A percentile compares a stretch with the other conserved stretches of the same genome.
phyloP scores from a whole-genome alignment of 495 filamentous ascomycete species.

The Aspergillus homomorphus region DNA sequence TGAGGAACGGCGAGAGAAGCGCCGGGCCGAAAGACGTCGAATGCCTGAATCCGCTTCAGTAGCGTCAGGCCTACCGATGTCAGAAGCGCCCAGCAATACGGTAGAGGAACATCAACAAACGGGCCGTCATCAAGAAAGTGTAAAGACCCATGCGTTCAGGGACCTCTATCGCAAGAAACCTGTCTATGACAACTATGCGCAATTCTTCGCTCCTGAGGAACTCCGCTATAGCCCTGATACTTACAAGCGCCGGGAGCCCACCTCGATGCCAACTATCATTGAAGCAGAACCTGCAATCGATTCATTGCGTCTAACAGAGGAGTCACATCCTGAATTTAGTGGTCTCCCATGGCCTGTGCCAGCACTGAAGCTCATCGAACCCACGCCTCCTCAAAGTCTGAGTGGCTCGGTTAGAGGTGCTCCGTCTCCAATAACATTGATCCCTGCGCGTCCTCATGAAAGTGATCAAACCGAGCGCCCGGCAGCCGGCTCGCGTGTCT shows the following conservation, averaged over 20 bases:
- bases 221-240: slow-evolving; percentile 30
- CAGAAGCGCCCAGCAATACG: slow-evolving; percentile 13
- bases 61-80: slow-evolving; percentile 21
- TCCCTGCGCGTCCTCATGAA: slow-evolving; percentile 19
- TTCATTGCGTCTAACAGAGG: slow-evolving; percentile 6
- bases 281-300: slow-evolving; percentile 32
- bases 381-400: slow-evolving; percentile 48
- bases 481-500: slow-evolving; percentile 51
- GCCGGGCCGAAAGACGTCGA: slow-evolving; percentile 37
- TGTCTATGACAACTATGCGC: slow-evolving; percentile 40
- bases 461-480: slow-evolving; percentile 26
- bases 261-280: slow-evolving; percentile 30
- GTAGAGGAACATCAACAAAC: slow-evolving; percentile 15
- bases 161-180: slow-evolving; percentile 26
- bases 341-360: slow-evolving; percentile 50
- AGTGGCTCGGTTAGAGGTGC: slow-evolving; percentile 39
- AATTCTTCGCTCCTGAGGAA: slow-evolving; percentile 44
- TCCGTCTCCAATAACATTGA: slow-evolving; percentile 28
- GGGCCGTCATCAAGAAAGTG: slow-evolving; percentile 13
- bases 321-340: slow-evolving; percentile 30
- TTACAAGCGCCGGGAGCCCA: slow-evolving; percentile 18
- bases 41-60: slow-evolving; percentile 21
- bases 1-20: slow-evolving; percentile 36
- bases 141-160: slow-evolving; percentile 26
- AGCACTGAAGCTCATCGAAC: slow-evolving; percentile 44